phyloP scores from a whole-genome alignment of 164 flowering plant genomes.

The Magnolia changhungtana region DNA sequence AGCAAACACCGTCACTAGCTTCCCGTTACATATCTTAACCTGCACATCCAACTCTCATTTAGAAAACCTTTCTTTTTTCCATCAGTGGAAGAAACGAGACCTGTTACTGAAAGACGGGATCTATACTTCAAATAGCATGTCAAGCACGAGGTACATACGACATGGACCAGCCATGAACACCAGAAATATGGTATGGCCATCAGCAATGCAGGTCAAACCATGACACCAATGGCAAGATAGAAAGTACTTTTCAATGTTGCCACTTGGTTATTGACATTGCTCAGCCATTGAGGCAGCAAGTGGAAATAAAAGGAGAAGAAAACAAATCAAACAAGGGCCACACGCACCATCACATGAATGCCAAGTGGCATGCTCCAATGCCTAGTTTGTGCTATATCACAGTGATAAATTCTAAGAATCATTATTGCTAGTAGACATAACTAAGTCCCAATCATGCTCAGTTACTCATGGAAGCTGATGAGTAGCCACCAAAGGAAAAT shows the following conservation, averaged over 20 bases:
- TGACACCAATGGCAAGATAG: not conserved
- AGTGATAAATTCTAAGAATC: no score
- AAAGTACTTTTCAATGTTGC: not conserved
- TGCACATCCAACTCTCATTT: constrained; percentile 21
- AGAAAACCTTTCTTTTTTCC: not conserved
- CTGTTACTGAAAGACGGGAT: not conserved
- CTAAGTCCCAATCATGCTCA: no score
- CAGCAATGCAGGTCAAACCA: not conserved
- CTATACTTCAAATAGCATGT: not conserved
- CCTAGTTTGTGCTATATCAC: no score
- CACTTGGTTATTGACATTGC: no score
- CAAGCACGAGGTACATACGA: not conserved
- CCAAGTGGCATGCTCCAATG: no score
- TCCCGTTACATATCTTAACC: constrained; percentile 95
- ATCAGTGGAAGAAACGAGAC: constrained; percentile 2
- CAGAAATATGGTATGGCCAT: not conserved
- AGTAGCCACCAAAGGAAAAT: not conserved
- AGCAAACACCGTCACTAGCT: constrained; percentile 65
- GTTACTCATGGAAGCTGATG: not conserved
- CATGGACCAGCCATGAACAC: not conserved
- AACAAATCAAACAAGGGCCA: no score
- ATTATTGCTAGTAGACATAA: no score
- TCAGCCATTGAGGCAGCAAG: no score
- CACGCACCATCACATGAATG: no score
- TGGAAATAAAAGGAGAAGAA: no score